These are phyloP conservation scores for Xylaria sp. DNA, from an alignment of 2,329 filamentous ascomycete species.

Conservation along the genomic window DNA sequence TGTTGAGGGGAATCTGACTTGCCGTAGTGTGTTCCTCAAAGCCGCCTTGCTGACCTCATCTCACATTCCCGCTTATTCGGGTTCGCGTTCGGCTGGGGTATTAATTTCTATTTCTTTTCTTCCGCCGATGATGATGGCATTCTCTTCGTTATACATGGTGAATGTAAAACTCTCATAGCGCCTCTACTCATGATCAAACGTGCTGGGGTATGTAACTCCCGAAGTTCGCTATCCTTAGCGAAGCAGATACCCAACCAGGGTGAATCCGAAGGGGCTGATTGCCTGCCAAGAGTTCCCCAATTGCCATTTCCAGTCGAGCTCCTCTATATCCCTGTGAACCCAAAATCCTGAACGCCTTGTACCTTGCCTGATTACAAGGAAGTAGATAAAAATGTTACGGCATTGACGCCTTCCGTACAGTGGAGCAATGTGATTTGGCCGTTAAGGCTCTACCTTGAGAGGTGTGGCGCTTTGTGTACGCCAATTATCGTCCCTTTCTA, in stretches of 20 bases:
- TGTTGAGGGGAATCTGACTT: not conserved
- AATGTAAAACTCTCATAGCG: slow-evolving; percentile 27
- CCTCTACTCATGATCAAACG: slow-evolving; percentile 22
- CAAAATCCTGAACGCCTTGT: slow-evolving; percentile 29
- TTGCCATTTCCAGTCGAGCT: slow-evolving; percentile 17
- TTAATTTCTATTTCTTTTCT: slow-evolving; percentile 18
- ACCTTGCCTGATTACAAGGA: slow-evolving; percentile 16
- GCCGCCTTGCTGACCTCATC: slow-evolving; percentile 28
- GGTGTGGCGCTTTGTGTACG: slow-evolving; percentile 11
- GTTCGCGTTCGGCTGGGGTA: slow-evolving; percentile 3
- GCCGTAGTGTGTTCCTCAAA: slow-evolving; percentile 1
- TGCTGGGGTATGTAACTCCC: slow-evolving; percentile 21
- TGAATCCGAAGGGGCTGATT: slow-evolving; percentile 19
- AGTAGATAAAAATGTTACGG: slow-evolving; percentile 12
- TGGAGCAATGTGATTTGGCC: not conserved
- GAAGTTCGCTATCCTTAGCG: slow-evolving; percentile 24
- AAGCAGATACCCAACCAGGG: slow-evolving; percentile 30
- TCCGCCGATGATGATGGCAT: slow-evolving; percentile 15
- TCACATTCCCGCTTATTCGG: slow-evolving; percentile 16
- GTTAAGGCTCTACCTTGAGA: slow-evolving; percentile 23
- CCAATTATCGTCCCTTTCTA: slow-evolving; percentile 43
- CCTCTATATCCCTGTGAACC: slow-evolving; percentile 19
- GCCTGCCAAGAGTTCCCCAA: slow-evolving; percentile 22
- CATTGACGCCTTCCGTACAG: slow-evolving; percentile 6
- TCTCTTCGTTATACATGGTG: slow-evolving; percentile 26